Conservation (phyloP, 2,329 filamentous ascomycete genomes). For the Geosmithia putterillii region DNA sequence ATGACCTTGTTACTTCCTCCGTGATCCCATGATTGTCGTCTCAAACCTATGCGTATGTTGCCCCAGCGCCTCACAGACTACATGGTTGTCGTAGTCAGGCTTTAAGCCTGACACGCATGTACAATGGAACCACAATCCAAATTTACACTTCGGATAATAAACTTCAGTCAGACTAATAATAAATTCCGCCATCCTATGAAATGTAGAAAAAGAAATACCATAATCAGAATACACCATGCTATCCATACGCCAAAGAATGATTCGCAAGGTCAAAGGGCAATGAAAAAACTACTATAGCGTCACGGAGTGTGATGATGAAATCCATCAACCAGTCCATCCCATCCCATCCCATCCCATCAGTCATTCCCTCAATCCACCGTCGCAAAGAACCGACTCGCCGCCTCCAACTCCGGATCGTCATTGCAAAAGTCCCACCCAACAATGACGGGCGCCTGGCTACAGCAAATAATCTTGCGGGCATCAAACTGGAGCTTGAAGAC, state of each 20-base stretch:
- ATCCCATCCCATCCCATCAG: too few relatives aligned
- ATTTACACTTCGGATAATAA: too few relatives aligned
- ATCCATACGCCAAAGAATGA: not conserved
- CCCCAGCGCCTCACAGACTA: too few relatives aligned
- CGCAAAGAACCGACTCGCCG: conserved; percentile 67
- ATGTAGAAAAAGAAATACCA: not conserved
- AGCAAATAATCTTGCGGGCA: conserved; percentile 83
- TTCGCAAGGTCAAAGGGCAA: too few relatives aligned
- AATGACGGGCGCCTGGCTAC: conserved; percentile 81
- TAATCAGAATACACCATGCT: not conserved
- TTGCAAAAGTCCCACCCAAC: conserved; percentile 98
- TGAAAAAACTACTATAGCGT: not conserved
- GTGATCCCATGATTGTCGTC: too few relatives aligned
- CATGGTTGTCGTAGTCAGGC: too few relatives aligned
- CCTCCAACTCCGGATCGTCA: conserved; percentile 66
- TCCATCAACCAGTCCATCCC: too few relatives aligned
- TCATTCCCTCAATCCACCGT: conserved; percentile 39
- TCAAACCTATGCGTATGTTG: too few relatives aligned
- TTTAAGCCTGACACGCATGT: too few relatives aligned
- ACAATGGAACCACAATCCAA: too few relatives aligned
- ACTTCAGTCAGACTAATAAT: too few relatives aligned
- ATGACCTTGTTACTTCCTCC: too few relatives aligned
- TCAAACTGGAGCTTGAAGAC: conserved; percentile 98
- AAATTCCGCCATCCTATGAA: not conserved
- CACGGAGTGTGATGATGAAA: not conserved